Base-by-base conservation (phyloP, 2,329 filamentous ascomycete genomes). In the Bipolaris oryzae region DNA sequence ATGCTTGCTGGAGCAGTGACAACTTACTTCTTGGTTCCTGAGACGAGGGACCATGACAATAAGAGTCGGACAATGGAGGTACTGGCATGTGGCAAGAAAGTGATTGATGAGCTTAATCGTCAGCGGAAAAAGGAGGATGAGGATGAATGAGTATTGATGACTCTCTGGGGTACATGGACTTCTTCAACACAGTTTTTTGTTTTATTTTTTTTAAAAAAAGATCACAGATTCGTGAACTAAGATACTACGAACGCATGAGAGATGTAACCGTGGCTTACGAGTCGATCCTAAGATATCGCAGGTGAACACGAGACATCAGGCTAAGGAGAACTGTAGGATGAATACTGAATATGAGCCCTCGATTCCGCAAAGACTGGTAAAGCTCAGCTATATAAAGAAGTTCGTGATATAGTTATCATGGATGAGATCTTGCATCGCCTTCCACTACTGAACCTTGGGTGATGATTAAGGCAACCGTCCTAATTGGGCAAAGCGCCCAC, bases 1-100 rank as follows among this genome's bases (percentile, higher is more conserved):
- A 73, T 74, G 71, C 57, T 73, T 2, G 70, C 68, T 1, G 72
- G 72, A 10, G 71, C 72, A 5, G 57, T 72, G 15, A 68, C 68
- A 11, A 74, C 72, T 25, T 67, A 67, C 51, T 74, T 69, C 33
- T 45, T 73, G 13, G 69, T 74, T 0, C 72, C 71, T 2, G 72
- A 74, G 46, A 74, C 71, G 13, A 62, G 72, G 33, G 70, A 72
- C 48, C 66, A 67, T 42, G 69, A 73, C 23, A 71, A 72, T 20
- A 72, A 69, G 57, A 71, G 69, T 56, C 51, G 71, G 16, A 74
- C 67, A 7, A 53, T 74, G 50, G 71, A 74, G 58, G 66, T 72
- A 1, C 44, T 74, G 25, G 69, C 67, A 15, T 69, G 70, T 20
- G 72, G 72, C 7, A 71, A 70, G 57, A 65, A 65, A 45, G 63